Evolutionary conservation across 2,329 filamentous ascomycete species (phyloP).

Genomic region (Colletotrichum sojae): DNA sequence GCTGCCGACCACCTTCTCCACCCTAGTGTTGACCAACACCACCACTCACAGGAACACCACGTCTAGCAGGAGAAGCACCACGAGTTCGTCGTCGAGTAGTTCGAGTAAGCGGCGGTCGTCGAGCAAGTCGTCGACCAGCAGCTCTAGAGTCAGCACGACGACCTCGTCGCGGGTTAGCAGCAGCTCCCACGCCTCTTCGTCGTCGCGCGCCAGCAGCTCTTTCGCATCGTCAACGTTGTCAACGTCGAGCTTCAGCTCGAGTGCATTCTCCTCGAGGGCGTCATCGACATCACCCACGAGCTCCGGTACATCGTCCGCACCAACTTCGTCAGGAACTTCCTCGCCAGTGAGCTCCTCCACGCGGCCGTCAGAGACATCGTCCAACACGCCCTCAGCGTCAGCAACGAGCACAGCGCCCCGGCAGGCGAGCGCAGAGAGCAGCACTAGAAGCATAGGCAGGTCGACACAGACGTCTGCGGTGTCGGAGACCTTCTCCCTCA

Average conservation of each 20-base stretch:
- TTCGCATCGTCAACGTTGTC: background rate
- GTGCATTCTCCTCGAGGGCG: background rate
- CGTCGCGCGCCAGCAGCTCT: background rate
- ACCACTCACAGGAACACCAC: conserved; percentile 4
- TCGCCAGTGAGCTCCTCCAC: conserved; percentile 3
- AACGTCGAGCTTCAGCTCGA: background rate
- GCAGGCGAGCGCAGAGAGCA: conserved; percentile 1
- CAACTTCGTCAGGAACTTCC: background rate
- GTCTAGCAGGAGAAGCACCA: background rate
- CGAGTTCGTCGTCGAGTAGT: background rate
- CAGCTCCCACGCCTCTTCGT: conserved; percentile 2
- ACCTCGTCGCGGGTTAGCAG: background rate
- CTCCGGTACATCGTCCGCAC: background rate
- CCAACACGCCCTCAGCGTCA: conserved; percentile 8
- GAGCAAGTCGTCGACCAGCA: background rate
- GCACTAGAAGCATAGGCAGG: conserved; percentile 1
- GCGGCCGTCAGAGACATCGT: background rate
- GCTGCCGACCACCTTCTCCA: conserved; percentile 10
- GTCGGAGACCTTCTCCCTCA: conserved; percentile 8
- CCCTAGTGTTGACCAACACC: background rate
- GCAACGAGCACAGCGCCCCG: background rate
- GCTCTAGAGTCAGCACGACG: background rate
- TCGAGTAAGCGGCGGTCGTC: conserved; percentile 5
- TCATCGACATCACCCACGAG: background rate
- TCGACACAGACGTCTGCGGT: conserved; percentile 14